These are phyloP conservation scores for Lentinula sp. DNA, from an alignment of 768 basidiomycete species.

Conservation along the genomic window DNA sequence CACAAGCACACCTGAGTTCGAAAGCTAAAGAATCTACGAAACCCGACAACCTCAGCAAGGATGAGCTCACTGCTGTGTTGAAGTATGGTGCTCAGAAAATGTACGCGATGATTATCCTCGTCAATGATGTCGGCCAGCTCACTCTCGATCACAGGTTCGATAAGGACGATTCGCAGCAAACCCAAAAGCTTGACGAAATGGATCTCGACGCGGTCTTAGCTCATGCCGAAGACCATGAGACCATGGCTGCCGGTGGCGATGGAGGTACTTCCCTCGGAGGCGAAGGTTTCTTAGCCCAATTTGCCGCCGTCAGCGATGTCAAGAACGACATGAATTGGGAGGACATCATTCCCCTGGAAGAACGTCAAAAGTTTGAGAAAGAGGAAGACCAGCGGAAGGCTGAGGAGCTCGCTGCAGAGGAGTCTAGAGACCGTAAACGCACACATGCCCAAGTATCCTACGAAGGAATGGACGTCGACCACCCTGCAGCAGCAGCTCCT, in stretches of 20 bases:
- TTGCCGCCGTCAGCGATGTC: conserved; percentile 94
- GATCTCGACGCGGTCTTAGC: conserved; percentile 97
- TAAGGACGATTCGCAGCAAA: conserved; percentile 90
- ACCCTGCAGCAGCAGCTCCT: conserved; percentile 52
- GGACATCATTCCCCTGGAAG: conserved; percentile 94
- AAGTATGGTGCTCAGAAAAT: conserved; percentile 99
- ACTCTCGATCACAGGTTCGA: conserved; percentile 66
- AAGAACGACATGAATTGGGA: conserved; percentile 99
- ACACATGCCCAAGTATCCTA: conserved; percentile 85
- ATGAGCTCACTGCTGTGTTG: conserved; percentile 93
- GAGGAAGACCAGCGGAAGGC: conserved; percentile 74
- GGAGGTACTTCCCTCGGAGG: conserved; percentile 95
- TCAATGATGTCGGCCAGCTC: conserved; percentile 6
- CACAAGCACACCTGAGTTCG: conserved; percentile 89
- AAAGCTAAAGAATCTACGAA: conserved; percentile 72
- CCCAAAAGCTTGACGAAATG: conserved; percentile 96
- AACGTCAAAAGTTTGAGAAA: conserved; percentile 76
- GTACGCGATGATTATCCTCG: conserved; percentile 33
- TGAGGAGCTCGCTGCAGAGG: conserved; percentile 64
- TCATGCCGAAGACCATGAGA: conserved; percentile 96
- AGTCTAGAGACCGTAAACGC: conserved; percentile 73
- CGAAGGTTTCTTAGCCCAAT: conserved; percentile 91
- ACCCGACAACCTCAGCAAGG: conserved; percentile 85
- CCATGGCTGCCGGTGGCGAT: conserved; percentile 73
- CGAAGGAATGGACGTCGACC: conserved; percentile 90